Evolutionary conservation across 345 rosid species (phyloP), one percentile per base, ranked within the genome.

Genomic region (Acer campestre): DNA sequence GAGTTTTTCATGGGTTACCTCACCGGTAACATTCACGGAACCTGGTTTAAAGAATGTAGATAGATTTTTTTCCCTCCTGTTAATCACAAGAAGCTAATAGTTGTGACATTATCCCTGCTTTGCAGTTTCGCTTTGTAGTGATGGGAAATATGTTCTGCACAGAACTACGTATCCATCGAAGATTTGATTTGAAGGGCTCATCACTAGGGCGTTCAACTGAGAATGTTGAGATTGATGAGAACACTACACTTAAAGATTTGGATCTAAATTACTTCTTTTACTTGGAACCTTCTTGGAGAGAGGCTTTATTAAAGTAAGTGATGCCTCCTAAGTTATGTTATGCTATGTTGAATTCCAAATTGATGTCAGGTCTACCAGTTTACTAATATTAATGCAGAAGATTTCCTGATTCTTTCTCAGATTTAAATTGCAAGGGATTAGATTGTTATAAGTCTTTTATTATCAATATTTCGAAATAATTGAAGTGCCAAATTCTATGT

Each of bases 101-200:
- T 63, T 61, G 61, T 71, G 64, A 79, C 64, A 74, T 81, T 62
- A 70, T 51, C 67, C 67, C 62, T 83, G 69, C 59, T 31, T 81
- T 69, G 88, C 95, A 96, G 98, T 96, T 96, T 80, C 95, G 98
- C 44, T 96, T 94, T 80, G 99, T 96, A 74, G 98, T 96, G 87
- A 96, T 96, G 99, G 98, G 99, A 70, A 96, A 96, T 75, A 91
- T 96, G 99, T 94, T 96, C 93, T 96, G 94, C 89, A 96, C 98
- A 68, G 99, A 93, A 83, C 77, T 96, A 74, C 89, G 97, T 84
- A 96, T 96, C 74, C 99, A 96, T 72, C 82, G 99, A 75, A 89
- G 99, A 85, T 96, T 89, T 80, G 99, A 96, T 86, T 87, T 96
- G 84, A 96, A 96, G 84, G 99, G 99, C 71, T 96, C 99, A 13